Evolutionary conservation across 2,329 filamentous ascomycete species (phyloP).

Genomic region (Apiospora koreana): DNA sequence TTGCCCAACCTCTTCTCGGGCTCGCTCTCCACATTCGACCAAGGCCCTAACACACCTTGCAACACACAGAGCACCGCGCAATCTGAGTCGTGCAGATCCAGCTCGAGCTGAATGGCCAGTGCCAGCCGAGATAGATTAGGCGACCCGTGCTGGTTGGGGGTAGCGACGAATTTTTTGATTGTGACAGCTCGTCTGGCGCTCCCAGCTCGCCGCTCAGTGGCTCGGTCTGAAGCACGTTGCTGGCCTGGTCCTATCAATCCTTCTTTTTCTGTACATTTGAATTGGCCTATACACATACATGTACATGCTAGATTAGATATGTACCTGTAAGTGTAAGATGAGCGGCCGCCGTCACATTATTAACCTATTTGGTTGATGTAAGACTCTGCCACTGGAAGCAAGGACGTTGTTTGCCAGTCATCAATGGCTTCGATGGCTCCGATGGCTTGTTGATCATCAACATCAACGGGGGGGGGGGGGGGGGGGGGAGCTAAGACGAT

Average conservation of each 20-base stretch:
- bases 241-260: background rate
- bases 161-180: background rate
- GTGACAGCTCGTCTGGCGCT: slow-evolving; percentile 6
- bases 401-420: background rate
- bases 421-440: background rate
- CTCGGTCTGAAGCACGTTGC: slow-evolving; percentile 1
- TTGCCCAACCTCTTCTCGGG: background rate
- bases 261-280: no score
- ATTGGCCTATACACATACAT: background rate
- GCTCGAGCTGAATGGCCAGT: slow-evolving; percentile 1
- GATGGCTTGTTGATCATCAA: background rate
- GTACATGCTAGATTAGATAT: no score
- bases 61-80: background rate
- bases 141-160: background rate
- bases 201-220: background rate
- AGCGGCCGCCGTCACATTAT: background rate
- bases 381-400: background rate
- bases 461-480: background rate
- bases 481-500: background rate
- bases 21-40: background rate
- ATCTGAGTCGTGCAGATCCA: slow-evolving; percentile 1
- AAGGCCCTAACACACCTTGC: slow-evolving; percentile 5
- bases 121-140: slow-evolving; percentile 1
- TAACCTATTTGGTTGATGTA: background rate
- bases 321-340: background rate